These are phyloP conservation scores for Aspergillus bertholletiae DNA, from an alignment of 495 filamentous ascomycete genomes.

Conservation along the genomic window DNA sequence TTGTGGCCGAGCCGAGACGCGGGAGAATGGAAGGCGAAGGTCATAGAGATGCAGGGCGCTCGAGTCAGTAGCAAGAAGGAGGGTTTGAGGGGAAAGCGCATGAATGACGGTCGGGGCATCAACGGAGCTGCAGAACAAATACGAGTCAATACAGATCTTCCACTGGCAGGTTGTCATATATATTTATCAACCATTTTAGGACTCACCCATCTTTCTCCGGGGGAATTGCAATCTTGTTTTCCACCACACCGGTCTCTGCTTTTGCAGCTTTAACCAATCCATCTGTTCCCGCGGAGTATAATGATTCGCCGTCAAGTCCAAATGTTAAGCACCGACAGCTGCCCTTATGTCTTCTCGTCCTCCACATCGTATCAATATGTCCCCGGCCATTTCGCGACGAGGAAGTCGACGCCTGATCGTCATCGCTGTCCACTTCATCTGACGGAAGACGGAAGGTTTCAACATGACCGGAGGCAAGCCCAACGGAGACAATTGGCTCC, in stretches of 20 bases:
- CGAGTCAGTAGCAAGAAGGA: conserved; percentile 87
- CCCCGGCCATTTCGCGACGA: conserved; percentile 58
- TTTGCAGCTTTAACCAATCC: conserved; percentile 84
- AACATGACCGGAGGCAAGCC: conserved; percentile 81
- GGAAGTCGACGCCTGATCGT: conserved; percentile 42
- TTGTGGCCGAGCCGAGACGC: conserved; percentile 56
- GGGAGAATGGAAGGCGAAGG: conserved; percentile 63
- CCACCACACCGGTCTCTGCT: conserved; percentile 73
- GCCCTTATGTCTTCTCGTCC: conserved; percentile 84
- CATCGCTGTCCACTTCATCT: conserved; percentile 40
- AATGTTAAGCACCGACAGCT: conserved; percentile 81
- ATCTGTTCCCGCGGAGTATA: conserved; percentile 91
- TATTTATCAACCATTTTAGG: too few relatives aligned
- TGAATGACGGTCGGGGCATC: conserved; percentile 78
- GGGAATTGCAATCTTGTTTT: conserved; percentile 63
- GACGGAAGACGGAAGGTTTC: conserved; percentile 77
- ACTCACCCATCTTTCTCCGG: conserved; percentile 37
- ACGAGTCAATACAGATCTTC: neutral
- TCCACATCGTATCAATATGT: conserved; percentile 80
- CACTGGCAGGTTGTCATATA: too few relatives aligned
- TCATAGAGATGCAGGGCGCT: conserved; percentile 88
- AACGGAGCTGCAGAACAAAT: conserved; percentile 22
- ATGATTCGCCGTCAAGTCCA: conserved; percentile 64
- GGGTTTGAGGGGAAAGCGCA: conserved; percentile 77
- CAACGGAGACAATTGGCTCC: conserved; percentile 78